Evolutionary conservation across 2,329 filamentous ascomycete genomes (phyloP).

Genomic region (Pseudovirgaria hyperparasitica): DNA sequence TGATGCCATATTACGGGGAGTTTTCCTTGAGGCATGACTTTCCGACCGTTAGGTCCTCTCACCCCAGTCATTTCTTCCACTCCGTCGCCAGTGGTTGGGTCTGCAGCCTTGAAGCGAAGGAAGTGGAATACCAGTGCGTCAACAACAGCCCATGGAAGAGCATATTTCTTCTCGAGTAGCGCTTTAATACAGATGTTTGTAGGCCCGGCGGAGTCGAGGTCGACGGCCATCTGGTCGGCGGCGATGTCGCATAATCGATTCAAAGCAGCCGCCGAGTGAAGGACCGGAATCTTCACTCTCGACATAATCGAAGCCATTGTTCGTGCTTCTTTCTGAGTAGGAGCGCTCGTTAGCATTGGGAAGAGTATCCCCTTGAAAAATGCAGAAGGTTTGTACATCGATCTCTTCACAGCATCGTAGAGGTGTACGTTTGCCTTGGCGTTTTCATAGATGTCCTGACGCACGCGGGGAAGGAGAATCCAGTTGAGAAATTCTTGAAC

Average conservation of each 20-base stretch:
- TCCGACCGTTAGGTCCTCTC: too few species aligned
- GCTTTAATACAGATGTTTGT: slow-evolving; percentile 93
- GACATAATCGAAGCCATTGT: slow-evolving; percentile 81
- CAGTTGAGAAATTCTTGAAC: slow-evolving; percentile 79
- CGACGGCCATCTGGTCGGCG: slow-evolving; percentile 71
- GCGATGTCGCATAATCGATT: slow-evolving; percentile 90
- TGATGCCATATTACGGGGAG: slow-evolving; percentile 96
- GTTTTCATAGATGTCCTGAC: slow-evolving; percentile 84
- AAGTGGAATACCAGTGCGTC: slow-evolving; percentile 96
- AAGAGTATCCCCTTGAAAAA: slow-evolving; percentile 97
- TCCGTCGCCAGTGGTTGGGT: slow-evolving; percentile 44
- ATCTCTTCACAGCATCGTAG: slow-evolving; percentile 85
- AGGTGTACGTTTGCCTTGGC: slow-evolving; percentile 94
- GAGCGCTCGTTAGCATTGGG: slow-evolving; percentile 70
- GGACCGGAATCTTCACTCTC: slow-evolving; percentile 73
- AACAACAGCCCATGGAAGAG: slow-evolving; percentile 85
- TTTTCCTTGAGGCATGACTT: slow-evolving; percentile 41
- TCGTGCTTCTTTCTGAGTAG: slow-evolving; percentile 81
- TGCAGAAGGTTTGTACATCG: slow-evolving; percentile 79
- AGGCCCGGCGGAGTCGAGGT: slow-evolving; percentile 76
- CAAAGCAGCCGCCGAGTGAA: slow-evolving; percentile 84
- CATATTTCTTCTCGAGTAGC: slow-evolving; percentile 92
- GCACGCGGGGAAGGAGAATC: slow-evolving; percentile 78
- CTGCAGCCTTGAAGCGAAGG: slow-evolving; percentile 62
- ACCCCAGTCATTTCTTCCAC: slow-evolving; percentile 18